Percentiles rank a stretch among this genome's conserved stretches.
Evolutionary conservation across 352 stramenopile genomes (phyloP).

Genomic region (Phytophthora macrochlamydospora): DNA sequence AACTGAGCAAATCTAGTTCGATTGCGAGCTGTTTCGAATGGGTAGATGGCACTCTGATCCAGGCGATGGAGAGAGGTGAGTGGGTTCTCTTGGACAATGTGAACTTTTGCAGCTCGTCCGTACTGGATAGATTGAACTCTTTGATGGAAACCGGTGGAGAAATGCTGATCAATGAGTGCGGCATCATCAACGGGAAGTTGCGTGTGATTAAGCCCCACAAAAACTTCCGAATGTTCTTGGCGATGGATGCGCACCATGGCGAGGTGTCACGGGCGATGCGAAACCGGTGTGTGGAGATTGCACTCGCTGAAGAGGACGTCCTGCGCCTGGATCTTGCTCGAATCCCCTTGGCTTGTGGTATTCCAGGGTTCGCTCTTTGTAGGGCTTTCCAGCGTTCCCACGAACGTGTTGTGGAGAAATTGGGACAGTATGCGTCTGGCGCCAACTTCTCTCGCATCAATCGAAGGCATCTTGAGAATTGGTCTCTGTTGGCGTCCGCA

Average conservation of each 20-base stretch:
- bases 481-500: conserved; percentile 63
- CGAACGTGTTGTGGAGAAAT: conserved; percentile 43
- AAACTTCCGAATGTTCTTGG: conserved; percentile 99
- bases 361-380: conserved; percentile 72
- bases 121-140: conserved; percentile 99
- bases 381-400: conserved; percentile 69
- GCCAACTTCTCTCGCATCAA: conserved; percentile 55
- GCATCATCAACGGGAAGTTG: conserved; percentile 89
- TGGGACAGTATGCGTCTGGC: conserved; percentile 28
- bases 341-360: conserved; percentile 57
- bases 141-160: conserved; percentile 98
- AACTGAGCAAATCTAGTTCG: conserved; percentile 64
- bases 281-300: conserved; percentile 99
- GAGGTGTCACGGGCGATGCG: conserved; percentile 99
- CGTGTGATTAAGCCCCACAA: conserved; percentile 96
- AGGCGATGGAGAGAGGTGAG: conserved; percentile 98
- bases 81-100: conserved; percentile 99
- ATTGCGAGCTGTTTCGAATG: conserved; percentile 95
- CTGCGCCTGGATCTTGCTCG: conserved; percentile 71
- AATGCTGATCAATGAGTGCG: conserved; percentile 99
- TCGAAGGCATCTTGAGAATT: conserved; percentile 77
- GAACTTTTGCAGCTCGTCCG: conserved; percentile 99
- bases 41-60: conserved; percentile 97
- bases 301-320: conserved; percentile 52
- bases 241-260: conserved; percentile 95